phyloP scores from a whole-genome alignment of 2,329 filamentous ascomycete species.

The Passalora sequoiae region DNA sequence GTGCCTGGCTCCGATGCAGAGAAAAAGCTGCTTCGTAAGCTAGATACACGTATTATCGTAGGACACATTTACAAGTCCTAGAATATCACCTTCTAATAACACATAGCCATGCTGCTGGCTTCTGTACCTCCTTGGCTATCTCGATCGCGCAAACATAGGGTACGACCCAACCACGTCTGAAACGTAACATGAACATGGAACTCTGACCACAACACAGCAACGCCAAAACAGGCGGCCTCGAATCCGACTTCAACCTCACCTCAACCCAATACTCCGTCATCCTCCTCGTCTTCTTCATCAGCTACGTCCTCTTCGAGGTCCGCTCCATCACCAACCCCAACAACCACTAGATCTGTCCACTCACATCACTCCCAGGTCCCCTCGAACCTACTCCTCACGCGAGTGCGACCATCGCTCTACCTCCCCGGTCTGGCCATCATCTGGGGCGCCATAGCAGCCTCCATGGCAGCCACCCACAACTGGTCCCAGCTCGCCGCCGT shows the following conservation, averaged over 20 bases:
- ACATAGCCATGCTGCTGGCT: constrained; percentile 5
- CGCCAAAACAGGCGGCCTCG: constrained; percentile 36
- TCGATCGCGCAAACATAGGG: constrained; percentile 7
- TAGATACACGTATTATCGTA: constrained; percentile 5
- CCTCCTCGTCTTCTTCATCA: constrained; percentile 26
- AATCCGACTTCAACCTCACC: constrained; percentile 40
- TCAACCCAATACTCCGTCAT: constrained; percentile 35
- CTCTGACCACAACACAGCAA: not conserved
- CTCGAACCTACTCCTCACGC: constrained; percentile 15
- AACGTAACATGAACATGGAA: too few species aligned
- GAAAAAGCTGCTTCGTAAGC: constrained; percentile 2
- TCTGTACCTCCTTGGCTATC: constrained; percentile 3
- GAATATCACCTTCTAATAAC: not conserved
- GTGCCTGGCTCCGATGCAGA: constrained; percentile 7
- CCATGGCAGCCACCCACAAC: constrained; percentile 21
- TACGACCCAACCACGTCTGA: too few species aligned
- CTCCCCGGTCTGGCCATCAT: constrained; percentile 42
- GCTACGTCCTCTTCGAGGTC: constrained; percentile 57
- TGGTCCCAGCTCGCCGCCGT: not conserved
- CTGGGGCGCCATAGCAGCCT: constrained; percentile 2
- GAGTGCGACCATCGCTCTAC: constrained; percentile 45
- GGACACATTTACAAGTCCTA: not conserved
- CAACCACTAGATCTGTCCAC: too few species aligned
- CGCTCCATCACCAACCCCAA: too few species aligned
- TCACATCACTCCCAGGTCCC: constrained; percentile 40